Conservation (phyloP, 257 asterid species). For the Solanum dulcamara region DNA sequence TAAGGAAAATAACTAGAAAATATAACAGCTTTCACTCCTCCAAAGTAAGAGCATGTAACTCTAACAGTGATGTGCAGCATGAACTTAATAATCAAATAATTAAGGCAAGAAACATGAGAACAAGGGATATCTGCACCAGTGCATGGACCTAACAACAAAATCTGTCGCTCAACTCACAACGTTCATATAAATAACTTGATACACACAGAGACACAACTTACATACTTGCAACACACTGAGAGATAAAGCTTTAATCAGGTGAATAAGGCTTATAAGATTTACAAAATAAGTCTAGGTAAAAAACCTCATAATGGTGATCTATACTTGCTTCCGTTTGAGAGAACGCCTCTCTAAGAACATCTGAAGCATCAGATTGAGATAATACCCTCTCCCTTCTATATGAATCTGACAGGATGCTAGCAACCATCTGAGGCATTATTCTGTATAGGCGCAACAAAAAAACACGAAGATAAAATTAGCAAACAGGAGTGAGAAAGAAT, state of each 20-base stretch:
- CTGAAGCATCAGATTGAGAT: constrained; percentile 64
- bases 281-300: constrained; percentile 4
- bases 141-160: background rate
- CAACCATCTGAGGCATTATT: constrained; percentile 77
- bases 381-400: constrained; percentile 61
- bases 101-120: background rate
- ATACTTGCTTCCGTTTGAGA: constrained; percentile 74
- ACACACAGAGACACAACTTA: background rate
- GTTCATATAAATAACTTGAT: background rate
- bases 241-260: background rate
- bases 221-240: background rate
- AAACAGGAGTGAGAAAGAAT: background rate
- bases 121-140: background rate
- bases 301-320: constrained; percentile 85
- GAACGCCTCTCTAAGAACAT: constrained; percentile 92
- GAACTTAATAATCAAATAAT: background rate
- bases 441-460: constrained; percentile 27
- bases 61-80: background rate
- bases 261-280: background rate
- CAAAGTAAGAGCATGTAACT: background rate
- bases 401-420: constrained; percentile 72
- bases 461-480: background rate
- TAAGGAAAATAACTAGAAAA: background rate
- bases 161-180: background rate
- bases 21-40: background rate